Evolutionary conservation across 2,329 filamentous ascomycete genomes (phyloP), one percentile per base, ranked within the genome.

Genomic region (Corynespora cassiicola): DNA sequence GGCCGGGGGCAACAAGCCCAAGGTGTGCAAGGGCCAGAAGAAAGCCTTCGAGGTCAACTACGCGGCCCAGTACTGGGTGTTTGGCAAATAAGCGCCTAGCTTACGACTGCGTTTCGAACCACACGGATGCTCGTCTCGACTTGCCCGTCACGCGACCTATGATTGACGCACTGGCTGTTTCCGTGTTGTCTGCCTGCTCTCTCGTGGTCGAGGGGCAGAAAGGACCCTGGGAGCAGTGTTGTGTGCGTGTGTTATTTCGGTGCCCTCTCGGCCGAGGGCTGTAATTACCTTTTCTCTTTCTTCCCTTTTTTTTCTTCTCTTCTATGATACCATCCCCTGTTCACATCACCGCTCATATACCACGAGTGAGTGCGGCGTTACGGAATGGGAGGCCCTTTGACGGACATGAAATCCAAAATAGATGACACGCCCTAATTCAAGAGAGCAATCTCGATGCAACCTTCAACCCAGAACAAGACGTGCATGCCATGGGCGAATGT

Each of bases 61-160:
- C 49, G 66, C 71, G 4, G 71, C 75, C 2, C 63, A 73, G 49
- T 75, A 77, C 52, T 76, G 73, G 73, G 70, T 75, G 35, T 76
- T 70, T 47, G 69, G 63, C 12, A 36, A 52, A 15, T 58, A 54
- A 51, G 50, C 49, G 45, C 40, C 26, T 31, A 34, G 30, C 31
- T 47, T 41, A 31, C 41, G 29, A 39, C 19, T 6, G 10, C 36
- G 33, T 44, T 50, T 48, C 39, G 33, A 44, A 31, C n/a, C n/a
- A n/a, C n/a, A n/a, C n/a, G n/a, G n/a, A 12, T n/a, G n/a, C n/a
- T n/a, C n/a, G n/a, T n/a, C n/a, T n/a, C n/a, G n/a, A n/a, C n/a
- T n/a, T n/a, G n/a, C n/a, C n/a, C n/a, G n/a, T n/a, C n/a, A n/a
- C n/a, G n/a, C n/a, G n/a, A n/a, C n/a, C n/a, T n/a, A n/a, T n/a